Conservation (phyloP, 768 basidiomycete species). For the Kwoniella dendrophila region DNA sequence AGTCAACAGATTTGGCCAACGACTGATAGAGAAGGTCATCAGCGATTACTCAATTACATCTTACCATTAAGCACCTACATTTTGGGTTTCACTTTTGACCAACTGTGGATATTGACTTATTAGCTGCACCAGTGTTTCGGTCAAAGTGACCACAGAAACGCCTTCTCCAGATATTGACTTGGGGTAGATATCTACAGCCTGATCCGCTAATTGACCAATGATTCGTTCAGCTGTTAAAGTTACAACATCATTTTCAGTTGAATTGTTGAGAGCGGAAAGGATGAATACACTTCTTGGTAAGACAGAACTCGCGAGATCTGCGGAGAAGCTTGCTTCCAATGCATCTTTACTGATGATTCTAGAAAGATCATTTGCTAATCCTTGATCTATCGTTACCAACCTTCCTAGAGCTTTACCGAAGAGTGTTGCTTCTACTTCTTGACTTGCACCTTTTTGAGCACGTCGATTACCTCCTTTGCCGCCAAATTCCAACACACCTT, state of each 20-base stretch:
- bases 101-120: constrained; percentile 1
- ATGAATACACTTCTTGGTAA: constrained; percentile 12
- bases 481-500: constrained; percentile 49
- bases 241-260: constrained; percentile 1
- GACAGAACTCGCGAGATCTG: neutral
- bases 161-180: constrained; percentile 2
- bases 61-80: constrained; percentile 2
- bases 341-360: constrained; percentile 11
- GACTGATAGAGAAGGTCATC: constrained; percentile 1
- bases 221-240: constrained; percentile 3
- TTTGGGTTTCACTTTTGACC: neutral
- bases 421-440: constrained; percentile 37
- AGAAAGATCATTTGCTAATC: constrained; percentile 7
- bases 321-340: constrained; percentile 15
- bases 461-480: constrained; percentile 32
- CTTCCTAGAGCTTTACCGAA: constrained; percentile 41
- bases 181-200: neutral
- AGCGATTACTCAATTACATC: neutral
- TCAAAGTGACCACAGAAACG: neutral
- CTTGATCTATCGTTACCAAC: constrained; percentile 17
- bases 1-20: neutral
- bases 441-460: constrained; percentile 17
- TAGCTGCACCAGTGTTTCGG: constrained; percentile 22
- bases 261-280: constrained; percentile 10
- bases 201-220: neutral